Evolutionary conservation across 106 monocot species (phyloP), one percentile per base, ranked within the genome.

Genomic region (Hemerocallis citrina): DNA sequence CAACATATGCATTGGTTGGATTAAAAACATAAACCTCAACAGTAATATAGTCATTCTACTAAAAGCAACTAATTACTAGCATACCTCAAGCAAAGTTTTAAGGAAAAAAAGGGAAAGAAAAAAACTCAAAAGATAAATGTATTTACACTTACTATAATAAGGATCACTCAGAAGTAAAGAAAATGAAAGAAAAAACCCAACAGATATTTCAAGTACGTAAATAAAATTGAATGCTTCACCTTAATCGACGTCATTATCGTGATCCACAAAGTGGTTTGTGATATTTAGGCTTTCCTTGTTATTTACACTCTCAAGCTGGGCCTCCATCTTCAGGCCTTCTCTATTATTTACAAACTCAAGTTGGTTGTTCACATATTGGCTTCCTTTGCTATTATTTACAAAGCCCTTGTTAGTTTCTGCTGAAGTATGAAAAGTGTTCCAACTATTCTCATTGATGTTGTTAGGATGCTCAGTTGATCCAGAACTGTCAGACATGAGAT

Each of bases 291-390:
- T 61, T 64, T 71, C 68, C 52, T 45, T 82, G 47, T 69, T 76
- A 89, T 89, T 73, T 78, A 89, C 85, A 81, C 20, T 61, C 65
- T 75, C 75, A 62, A 83, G 78, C 71, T 33, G 69, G 65, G 70
- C 55, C 75, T 69, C 61, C 41, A 56, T 69, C 50, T 74, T 69
- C 28, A 62, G 68, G 61, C 69, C 77, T 65, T 71, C 61, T 37
- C 51, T 62, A 44, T 64, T 84, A 83, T 92, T 78, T 72, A 92
- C 85, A 92, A 54, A 60, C 74, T 80, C 69, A 42, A 79, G 72
- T 57, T 49, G 30, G 17, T 44, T 34, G 27, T 51, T 52, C 37
- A 70, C 36, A 37, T 27, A 47, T 48, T 54, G 42, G 57, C 56
- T 67, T n/a, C 72, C 49, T 2, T 23, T 56, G 44, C 59, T 68